A percentile compares a stretch with the other conserved stretches of the same genome.
phyloP scores from a whole-genome alignment of 495 filamentous ascomycete species.

The Aspergillus cristatus region DNA sequence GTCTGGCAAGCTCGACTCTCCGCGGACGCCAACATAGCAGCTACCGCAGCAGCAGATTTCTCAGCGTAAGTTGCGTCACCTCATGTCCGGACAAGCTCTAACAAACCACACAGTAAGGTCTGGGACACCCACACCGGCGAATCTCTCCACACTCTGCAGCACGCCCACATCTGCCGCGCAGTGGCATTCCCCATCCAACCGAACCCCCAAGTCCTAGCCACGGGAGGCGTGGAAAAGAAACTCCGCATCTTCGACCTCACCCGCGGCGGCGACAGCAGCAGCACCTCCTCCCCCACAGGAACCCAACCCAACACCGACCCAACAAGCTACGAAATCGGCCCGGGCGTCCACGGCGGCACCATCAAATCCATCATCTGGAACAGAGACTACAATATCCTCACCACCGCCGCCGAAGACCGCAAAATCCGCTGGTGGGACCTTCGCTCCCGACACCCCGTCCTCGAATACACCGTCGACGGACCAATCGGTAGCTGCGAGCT shows the following conservation, averaged over 20 bases:
- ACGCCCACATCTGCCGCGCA: conserved; percentile 89
- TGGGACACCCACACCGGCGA: conserved; percentile 97
- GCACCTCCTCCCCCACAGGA: conserved; percentile 10
- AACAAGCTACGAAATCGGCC: conserved; percentile 74
- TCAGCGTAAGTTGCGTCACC: conserved; percentile 56
- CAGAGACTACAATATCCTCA: conserved; percentile 70
- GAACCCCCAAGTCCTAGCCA: conserved; percentile 73
- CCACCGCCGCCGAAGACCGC: conserved; percentile 84
- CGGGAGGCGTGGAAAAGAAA: conserved; percentile 93
- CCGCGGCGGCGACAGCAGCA: conserved; percentile 30
- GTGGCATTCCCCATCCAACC: conserved; percentile 74
- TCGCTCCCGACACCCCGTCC: conserved; percentile 57
- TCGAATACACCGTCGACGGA: conserved; percentile 67
- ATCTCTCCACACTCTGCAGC: conserved; percentile 75
- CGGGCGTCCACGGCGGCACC: conserved; percentile 68
- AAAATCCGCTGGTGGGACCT: conserved; percentile 93
- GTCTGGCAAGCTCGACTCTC: conserved; percentile 93
- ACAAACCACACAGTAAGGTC: conserved; percentile 57
- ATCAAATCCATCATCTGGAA: conserved; percentile 97
- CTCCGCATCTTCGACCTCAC: conserved; percentile 87
- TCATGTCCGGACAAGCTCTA: background rate
- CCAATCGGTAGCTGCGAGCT: conserved; percentile 86
- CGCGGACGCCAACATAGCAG: conserved; percentile 76
- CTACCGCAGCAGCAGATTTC: conserved; percentile 92
- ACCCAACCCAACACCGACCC: conserved; percentile 25